These are phyloP conservation scores for Phialophora tarda DNA, from an alignment of 2,329 filamentous ascomycete genomes.

Conservation along the genomic window DNA sequence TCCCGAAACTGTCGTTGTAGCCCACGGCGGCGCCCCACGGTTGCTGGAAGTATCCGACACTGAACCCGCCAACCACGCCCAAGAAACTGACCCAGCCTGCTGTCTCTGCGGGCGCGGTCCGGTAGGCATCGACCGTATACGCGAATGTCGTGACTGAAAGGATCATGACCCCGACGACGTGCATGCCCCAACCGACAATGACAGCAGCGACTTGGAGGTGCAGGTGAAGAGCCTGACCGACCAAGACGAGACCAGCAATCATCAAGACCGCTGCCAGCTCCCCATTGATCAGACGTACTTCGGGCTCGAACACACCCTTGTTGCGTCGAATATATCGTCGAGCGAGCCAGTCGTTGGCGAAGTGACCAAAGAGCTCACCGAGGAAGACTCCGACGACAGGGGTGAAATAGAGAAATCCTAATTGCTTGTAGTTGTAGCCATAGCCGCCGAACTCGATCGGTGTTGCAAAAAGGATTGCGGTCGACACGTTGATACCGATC, in stretches of 20 bases:
- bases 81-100: slow-evolving; percentile 58
- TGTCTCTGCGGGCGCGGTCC: slow-evolving; percentile 59
- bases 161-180: slow-evolving; percentile 44
- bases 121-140: slow-evolving; percentile 61
- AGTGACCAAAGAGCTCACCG: slow-evolving; percentile 61
- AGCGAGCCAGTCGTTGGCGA: slow-evolving; percentile 58
- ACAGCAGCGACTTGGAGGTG: slow-evolving; percentile 59
- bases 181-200: slow-evolving; percentile 58
- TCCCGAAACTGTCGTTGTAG: slow-evolving; percentile 53
- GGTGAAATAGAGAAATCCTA: slow-evolving; percentile 64
- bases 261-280: slow-evolving; percentile 57
- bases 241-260: slow-evolving; percentile 55
- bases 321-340: slow-evolving; percentile 53
- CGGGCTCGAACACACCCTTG: slow-evolving; percentile 61
- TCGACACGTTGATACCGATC: slow-evolving; percentile 61
- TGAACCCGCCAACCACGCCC: slow-evolving; percentile 56
- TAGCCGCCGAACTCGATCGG: slow-evolving; percentile 46
- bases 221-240: slow-evolving; percentile 58
- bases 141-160: slow-evolving; percentile 54
- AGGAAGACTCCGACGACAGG: slow-evolving; percentile 60
- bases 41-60: slow-evolving; percentile 57
- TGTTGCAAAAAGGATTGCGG: slow-evolving; percentile 57
- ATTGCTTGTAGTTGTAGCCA: slow-evolving; percentile 54
- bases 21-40: slow-evolving; percentile 54
- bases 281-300: slow-evolving; percentile 58